Percentiles rank a stretch among this genome's conserved stretches.
phyloP scores from a whole-genome alignment of 2,329 filamentous ascomycete species.

The Penicillium rolfsii region DNA sequence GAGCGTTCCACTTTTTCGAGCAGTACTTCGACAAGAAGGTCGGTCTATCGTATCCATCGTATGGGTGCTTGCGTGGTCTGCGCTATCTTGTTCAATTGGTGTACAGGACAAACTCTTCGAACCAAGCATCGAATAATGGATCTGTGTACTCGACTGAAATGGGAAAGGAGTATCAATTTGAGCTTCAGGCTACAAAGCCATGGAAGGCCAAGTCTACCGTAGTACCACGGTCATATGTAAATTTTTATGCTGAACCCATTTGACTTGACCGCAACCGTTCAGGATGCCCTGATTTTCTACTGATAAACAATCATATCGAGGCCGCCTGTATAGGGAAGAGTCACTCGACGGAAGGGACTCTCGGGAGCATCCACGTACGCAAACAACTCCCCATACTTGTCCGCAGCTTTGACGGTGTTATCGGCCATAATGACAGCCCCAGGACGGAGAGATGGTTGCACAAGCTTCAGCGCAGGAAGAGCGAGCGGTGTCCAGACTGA shows the following conservation, averaged over 20 bases:
- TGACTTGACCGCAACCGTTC: neutral
- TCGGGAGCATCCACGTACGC: conserved; percentile 22
- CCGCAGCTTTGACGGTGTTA: conserved; percentile 20
- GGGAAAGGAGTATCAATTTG: neutral
- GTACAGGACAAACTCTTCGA: too few species aligned
- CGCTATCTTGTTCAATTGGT: too few species aligned
- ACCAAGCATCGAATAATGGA: too few species aligned
- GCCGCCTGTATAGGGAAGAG: conserved; percentile 24
- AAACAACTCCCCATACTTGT: conserved; percentile 23
- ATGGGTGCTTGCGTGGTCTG: too few species aligned
- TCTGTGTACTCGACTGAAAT: neutral
- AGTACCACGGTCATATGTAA: neutral
- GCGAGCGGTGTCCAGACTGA: conserved; percentile 61
- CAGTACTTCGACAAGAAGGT: too few species aligned
- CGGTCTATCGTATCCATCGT: too few species aligned
- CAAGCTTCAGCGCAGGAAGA: conserved; percentile 44
- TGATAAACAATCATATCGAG: conserved; percentile 29
- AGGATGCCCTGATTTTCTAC: conserved; percentile 1
- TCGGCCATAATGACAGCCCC: conserved; percentile 25
- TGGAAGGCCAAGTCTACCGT: neutral
- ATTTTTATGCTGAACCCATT: neutral
- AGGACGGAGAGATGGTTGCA: conserved; percentile 19
- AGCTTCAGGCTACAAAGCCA: neutral
- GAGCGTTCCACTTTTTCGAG: too few species aligned
- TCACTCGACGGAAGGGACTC: conserved; percentile 24